Percentiles rank a stretch among this genome's conserved stretches.
These are phyloP conservation scores for Fennellomyces sp. DNA, from an alignment of 371 early-diverging fungal genomes.

Conservation along the genomic window DNA sequence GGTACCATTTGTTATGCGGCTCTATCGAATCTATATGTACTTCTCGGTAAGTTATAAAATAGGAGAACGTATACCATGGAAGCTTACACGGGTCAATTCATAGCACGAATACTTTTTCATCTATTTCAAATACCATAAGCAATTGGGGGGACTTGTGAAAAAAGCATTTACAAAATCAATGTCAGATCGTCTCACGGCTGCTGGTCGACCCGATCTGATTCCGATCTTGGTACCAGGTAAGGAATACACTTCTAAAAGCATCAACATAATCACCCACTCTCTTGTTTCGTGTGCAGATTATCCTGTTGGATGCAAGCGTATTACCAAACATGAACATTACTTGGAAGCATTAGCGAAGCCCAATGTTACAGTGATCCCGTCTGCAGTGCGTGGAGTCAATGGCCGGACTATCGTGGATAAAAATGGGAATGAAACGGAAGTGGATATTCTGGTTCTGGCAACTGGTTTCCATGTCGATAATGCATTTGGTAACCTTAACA, in stretches of 20 bases:
- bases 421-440: no score
- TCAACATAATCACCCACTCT: background rate
- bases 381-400: no score
- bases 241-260: background rate
- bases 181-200: slow-evolving; percentile 5
- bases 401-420: no score
- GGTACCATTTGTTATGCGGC: no score
- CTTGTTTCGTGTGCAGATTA: background rate
- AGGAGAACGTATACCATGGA: no score
- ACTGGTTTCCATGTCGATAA: no score
- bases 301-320: slow-evolving; percentile 27
- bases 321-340: slow-evolving; percentile 21
- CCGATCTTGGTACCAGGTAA: slow-evolving; percentile 13
- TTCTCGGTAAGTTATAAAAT: no score
- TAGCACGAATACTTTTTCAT: slow-evolving; percentile 16
- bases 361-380: no score
- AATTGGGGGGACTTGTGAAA: background rate
- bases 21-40: no score
- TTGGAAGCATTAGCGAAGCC: slow-evolving; percentile 17
- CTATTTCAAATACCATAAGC: slow-evolving; percentile 9
- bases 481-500: no score
- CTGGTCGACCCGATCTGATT: slow-evolving; percentile 21
- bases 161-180: background rate
- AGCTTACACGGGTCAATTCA: no score
- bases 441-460: no score